A percentile compares a stretch with the other conserved stretches of the same genome.
These are phyloP conservation scores for Tirmania nivea DNA, from an alignment of 495 filamentous ascomycete species.

Conservation along the genomic window DNA sequence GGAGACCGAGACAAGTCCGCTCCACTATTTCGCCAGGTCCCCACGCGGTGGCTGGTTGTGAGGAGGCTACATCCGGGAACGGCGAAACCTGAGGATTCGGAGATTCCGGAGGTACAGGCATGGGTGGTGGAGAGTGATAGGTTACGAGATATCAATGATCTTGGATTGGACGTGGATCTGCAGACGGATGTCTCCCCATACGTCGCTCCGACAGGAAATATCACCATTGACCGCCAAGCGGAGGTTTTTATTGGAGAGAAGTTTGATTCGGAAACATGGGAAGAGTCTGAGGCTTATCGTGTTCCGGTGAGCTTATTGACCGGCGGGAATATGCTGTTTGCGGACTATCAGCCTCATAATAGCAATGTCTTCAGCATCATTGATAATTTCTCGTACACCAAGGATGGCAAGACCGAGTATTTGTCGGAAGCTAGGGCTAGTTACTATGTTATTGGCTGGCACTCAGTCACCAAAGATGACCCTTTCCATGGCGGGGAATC, in stretches of 20 bases:
- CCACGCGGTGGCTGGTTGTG: constrained; percentile 26
- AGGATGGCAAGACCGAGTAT: constrained; percentile 1
- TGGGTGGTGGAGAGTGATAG: constrained; percentile 33
- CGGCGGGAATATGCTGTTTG: constrained; percentile 28
- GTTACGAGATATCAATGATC: constrained; percentile 18
- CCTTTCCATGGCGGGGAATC: constrained; percentile 4
- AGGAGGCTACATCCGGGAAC: constrained; percentile 17
- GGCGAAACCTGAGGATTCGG: constrained; percentile 2
- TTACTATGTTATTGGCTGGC: constrained; percentile 35
- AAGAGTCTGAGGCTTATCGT: constrained; percentile 3
- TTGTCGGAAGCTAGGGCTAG: constrained; percentile 19
- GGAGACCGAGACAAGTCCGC: constrained; percentile 3
- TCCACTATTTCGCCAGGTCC: constrained; percentile 20
- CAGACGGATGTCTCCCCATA: constrained; percentile 31
- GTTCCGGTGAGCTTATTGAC: constrained; percentile 21
- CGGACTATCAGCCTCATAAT: constrained; percentile 30
- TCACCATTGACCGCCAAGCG: constrained; percentile 22
- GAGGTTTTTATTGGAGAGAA: constrained; percentile 31
- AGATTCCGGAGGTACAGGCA: constrained; percentile 15
- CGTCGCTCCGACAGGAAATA: constrained; percentile 6
- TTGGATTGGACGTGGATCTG: constrained; percentile 22
- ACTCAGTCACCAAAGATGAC: constrained; percentile 18
- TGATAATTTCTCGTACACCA: constrained; percentile 26
- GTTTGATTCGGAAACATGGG: constrained; percentile 9
- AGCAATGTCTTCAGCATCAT: constrained; percentile 30